Evolutionary conservation across 495 filamentous ascomycete species (phyloP).

Genomic region (Penicillium fimorum): DNA sequence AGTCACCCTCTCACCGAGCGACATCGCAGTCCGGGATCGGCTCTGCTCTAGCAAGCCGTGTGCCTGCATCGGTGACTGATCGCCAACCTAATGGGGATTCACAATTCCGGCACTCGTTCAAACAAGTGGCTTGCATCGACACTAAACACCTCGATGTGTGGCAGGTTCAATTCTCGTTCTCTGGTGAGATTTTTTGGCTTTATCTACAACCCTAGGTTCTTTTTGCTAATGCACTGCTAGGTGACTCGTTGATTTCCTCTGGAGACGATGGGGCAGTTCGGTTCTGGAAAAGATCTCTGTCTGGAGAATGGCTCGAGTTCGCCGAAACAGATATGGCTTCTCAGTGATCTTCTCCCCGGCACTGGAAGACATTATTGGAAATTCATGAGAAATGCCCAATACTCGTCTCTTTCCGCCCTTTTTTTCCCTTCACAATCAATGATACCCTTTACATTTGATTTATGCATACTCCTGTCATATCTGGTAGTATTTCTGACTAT

Average conservation of each 20-base stretch:
- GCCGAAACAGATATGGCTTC: slow-evolving; percentile 48
- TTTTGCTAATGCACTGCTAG: slow-evolving; percentile 23
- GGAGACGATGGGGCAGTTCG: slow-evolving; percentile 50
- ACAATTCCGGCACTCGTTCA: slow-evolving; percentile 46
- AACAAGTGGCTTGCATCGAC: slow-evolving; percentile 48
- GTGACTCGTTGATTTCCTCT: slow-evolving; percentile 49
- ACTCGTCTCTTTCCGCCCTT: neutral
- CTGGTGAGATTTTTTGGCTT: slow-evolving; percentile 29
- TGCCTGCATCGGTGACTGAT: slow-evolving; percentile 30
- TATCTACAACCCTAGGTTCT: neutral
- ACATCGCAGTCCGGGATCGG: slow-evolving; percentile 51
- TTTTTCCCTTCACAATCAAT: slow-evolving; percentile 10
- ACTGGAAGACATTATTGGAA: neutral
- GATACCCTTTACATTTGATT: slow-evolving; percentile 24
- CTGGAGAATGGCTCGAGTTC: slow-evolving; percentile 51
- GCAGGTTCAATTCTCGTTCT: slow-evolving; percentile 50
- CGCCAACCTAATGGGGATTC: slow-evolving; percentile 35
- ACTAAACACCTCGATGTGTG: slow-evolving; percentile 51
- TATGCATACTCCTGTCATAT: neutral
- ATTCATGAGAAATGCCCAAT: neutral
- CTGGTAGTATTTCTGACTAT: neutral
- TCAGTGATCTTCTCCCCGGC: slow-evolving; percentile 20
- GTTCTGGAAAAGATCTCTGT: slow-evolving; percentile 51
- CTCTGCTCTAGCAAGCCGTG: slow-evolving; percentile 47
- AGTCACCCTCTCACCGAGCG: slow-evolving; percentile 38